Conservation (phyloP, 345 rosid genomes). For the Pistacia vera region DNA sequence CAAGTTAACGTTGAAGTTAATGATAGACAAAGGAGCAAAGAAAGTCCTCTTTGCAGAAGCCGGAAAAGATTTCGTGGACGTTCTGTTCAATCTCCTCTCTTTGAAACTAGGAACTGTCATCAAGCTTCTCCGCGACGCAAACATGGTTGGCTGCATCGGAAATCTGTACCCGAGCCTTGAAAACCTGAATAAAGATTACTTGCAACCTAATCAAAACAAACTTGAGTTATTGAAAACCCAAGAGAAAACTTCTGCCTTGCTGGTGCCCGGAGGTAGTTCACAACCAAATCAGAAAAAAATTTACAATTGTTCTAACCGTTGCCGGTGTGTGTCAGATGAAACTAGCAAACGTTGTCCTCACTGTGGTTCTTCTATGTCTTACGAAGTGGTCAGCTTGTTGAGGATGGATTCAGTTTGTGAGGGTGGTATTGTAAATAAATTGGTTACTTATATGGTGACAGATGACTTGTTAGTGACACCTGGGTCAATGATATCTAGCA, state of each 20-base stretch:
- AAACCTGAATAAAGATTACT: neutral
- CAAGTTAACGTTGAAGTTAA: slow-evolving; percentile 16
- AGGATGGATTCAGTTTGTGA: too few relatives aligned
- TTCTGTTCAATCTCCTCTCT: slow-evolving; percentile 21
- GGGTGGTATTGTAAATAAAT: slow-evolving; percentile 10
- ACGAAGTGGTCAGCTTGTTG: too few relatives aligned
- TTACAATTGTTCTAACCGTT: neutral
- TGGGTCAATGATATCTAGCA: slow-evolving; percentile 20
- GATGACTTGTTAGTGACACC: slow-evolving; percentile 22
- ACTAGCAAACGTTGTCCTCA: neutral
- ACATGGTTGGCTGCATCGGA: slow-evolving; percentile 18
- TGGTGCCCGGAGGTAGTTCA: neutral
- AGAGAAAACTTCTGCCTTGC: too few relatives aligned
- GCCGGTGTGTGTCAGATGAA: neutral
- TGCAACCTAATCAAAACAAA: slow-evolving; percentile 3
- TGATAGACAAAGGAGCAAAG: slow-evolving; percentile 9
- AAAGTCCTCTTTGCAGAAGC: slow-evolving; percentile 17
- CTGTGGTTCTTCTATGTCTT: too few relatives aligned
- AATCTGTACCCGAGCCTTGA: slow-evolving; percentile 1
- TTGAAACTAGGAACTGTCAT: slow-evolving; percentile 21
- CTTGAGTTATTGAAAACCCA: neutral
- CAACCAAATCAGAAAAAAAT: neutral
- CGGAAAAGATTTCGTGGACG: slow-evolving; percentile 20
- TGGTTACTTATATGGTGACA: slow-evolving; percentile 18
- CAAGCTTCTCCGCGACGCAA: neutral